phyloP scores from a whole-genome alignment of 352 stramenopile species.

The Globisporangium takayamanum region DNA sequence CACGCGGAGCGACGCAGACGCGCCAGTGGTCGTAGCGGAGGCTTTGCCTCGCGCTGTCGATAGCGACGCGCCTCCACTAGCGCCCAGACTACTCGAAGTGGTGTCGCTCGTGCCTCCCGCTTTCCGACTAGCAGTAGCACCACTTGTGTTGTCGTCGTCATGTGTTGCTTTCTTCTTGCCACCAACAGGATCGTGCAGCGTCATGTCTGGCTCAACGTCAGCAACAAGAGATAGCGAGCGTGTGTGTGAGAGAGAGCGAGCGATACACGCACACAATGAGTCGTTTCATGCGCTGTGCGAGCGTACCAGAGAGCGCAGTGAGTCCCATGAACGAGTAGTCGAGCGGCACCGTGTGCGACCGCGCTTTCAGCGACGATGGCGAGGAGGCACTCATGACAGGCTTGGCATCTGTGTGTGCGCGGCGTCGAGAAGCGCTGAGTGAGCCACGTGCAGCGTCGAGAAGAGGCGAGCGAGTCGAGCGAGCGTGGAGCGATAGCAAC shows the following conservation, averaged over 20 bases:
- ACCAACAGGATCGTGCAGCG: slow-evolving; percentile 44
- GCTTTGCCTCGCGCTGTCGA: not conserved
- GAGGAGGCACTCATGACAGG: not conserved
- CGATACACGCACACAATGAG: not conserved
- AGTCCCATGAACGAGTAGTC: slow-evolving; percentile 77
- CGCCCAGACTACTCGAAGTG: not conserved
- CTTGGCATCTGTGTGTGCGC: not conserved
- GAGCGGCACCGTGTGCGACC: slow-evolving; percentile 21
- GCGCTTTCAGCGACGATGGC: slow-evolving; percentile 1
- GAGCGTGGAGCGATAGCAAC: no score
- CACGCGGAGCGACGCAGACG: slow-evolving; percentile 37
- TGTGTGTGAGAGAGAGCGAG: not conserved
- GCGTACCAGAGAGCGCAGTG: slow-evolving; percentile 35
- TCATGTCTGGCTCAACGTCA: slow-evolving; percentile 32
- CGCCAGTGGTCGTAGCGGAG: not conserved
- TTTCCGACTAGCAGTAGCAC: not conserved
- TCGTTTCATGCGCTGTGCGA: not conserved
- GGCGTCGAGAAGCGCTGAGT: no score
- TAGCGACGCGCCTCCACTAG: not conserved
- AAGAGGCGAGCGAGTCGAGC: no score
- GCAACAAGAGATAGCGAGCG: not conserved
- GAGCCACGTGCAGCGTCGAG: no score
- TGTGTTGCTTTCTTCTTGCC: slow-evolving; percentile 28
- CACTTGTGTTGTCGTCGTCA: slow-evolving; percentile 2
- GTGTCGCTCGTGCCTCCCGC: not conserved